Conservation (phyloP, 371 early-diverging fungal genomes). For the Mucor velutinosus region DNA sequence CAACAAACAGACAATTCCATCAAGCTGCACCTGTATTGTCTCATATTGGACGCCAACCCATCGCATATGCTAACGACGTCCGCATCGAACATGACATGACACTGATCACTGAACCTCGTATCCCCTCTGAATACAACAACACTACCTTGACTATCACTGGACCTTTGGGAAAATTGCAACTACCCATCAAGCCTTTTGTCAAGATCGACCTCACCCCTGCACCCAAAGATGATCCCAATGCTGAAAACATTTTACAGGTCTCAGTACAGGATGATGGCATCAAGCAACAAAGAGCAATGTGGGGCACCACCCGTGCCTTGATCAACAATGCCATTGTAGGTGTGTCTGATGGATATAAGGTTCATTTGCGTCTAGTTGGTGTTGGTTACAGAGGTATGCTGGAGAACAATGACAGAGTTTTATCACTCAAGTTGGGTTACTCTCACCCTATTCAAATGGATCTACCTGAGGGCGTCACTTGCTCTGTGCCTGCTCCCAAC, state of each 20-base stretch:
- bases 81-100: slow-evolving; percentile 61
- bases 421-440: slow-evolving; percentile 88
- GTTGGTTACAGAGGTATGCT: slow-evolving; percentile 94
- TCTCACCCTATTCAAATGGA: slow-evolving; percentile 82
- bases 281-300: slow-evolving; percentile 86
- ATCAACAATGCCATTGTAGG: slow-evolving; percentile 88
- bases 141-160: slow-evolving; percentile 77
- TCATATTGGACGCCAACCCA: slow-evolving; percentile 74
- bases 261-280: slow-evolving; percentile 60
- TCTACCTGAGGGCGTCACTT: slow-evolving; percentile 82
- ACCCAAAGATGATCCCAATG: slow-evolving; percentile 38
- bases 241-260: slow-evolving; percentile 60
- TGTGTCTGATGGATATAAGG: slow-evolving; percentile 88
- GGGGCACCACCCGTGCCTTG: slow-evolving; percentile 94
- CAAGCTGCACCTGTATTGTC: slow-evolving; percentile 51
- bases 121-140: slow-evolving; percentile 65
- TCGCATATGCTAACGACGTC: slow-evolving; percentile 71
- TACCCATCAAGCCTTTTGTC: slow-evolving; percentile 85
- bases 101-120: slow-evolving; percentile 58
- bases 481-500: slow-evolving; percentile 83
- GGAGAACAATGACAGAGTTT: slow-evolving; percentile 60
- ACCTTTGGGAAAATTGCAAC: slow-evolving; percentile 74
- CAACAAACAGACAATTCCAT: slow-evolving; percentile 38
- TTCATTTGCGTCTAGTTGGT: slow-evolving; percentile 86
- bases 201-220: slow-evolving; percentile 52